Percentiles rank a stretch among this genome's conserved stretches.
phyloP scores from a whole-genome alignment of 768 basidiomycete genomes.

The Sistotremastrum niveocremeum region DNA sequence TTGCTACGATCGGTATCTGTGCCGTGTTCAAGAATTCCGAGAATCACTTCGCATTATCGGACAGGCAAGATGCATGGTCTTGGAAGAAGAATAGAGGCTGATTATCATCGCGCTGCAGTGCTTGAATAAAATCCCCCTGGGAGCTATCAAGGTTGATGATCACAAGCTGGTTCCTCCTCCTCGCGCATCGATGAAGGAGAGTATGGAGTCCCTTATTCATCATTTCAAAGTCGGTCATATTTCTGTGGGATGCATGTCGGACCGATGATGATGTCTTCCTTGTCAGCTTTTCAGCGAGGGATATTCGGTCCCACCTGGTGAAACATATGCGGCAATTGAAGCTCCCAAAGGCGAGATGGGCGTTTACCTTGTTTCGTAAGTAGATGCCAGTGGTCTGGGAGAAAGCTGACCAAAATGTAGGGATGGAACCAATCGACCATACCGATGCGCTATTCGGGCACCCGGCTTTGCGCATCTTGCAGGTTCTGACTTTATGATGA shows the following conservation, averaged over 20 bases:
- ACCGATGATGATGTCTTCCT: neutral
- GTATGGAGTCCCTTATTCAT: slow-evolving; percentile 95
- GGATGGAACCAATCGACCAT: slow-evolving; percentile 91
- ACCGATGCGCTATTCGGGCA: slow-evolving; percentile 93
- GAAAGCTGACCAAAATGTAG: slow-evolving; percentile 20
- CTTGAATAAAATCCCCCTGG: slow-evolving; percentile 92
- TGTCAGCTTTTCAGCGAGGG: slow-evolving; percentile 86
- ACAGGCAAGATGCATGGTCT: slow-evolving; percentile 31
- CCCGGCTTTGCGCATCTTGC: slow-evolving; percentile 94
- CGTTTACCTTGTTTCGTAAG: slow-evolving; percentile 91
- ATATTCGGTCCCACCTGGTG: slow-evolving; percentile 89
- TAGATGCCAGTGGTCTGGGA: slow-evolving; percentile 7
- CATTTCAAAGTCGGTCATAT: slow-evolving; percentile 72
- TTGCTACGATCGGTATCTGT: slow-evolving; percentile 95
- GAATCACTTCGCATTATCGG: slow-evolving; percentile 83
- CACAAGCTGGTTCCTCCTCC: slow-evolving; percentile 96
- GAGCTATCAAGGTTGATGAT: slow-evolving; percentile 89
- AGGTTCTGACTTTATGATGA: slow-evolving; percentile 96
- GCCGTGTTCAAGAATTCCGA: slow-evolving; percentile 96
- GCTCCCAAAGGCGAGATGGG: slow-evolving; percentile 99
- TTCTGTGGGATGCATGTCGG: neutral
- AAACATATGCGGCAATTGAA: slow-evolving; percentile 95
- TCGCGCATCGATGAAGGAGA: slow-evolving; percentile 97
- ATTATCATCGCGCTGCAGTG: slow-evolving; percentile 36
- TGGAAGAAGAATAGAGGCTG: neutral